Base-by-base conservation (phyloP, 2,329 filamentous ascomycete genomes). In the Hymenoscyphus infarciens region DNA sequence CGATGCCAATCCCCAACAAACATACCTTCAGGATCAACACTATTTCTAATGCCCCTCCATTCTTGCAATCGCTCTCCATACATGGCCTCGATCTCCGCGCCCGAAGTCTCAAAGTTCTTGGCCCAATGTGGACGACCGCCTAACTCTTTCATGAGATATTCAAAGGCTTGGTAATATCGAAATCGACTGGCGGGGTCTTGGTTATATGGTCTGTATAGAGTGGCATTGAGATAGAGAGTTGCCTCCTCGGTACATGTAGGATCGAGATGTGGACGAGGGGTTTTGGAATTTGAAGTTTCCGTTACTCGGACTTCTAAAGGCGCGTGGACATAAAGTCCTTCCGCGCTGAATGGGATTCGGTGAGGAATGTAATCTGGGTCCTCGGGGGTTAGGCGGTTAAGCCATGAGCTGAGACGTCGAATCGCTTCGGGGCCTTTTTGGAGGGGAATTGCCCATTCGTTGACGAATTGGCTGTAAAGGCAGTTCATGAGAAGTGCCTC, bases 391-490 rank as follows among this genome's bases (percentile, higher is more conserved):
- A 85, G 77, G 60, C 78, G 79, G 74, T 87, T 89, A 60, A 99
- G 82, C 95, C 95, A 99, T 56, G 90, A 89, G 45, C 88, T 90
- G 13, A 99, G 82, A 10, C 95, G 87, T 35, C 81, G 83, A 53
- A 99, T 85, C 7, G 92, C 93, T 76, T 97, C 93, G 15, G 94
- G 94, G 0, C 95, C 95, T 68, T 89, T 89, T 66, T 86, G 80
- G 0, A 99, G 82, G 1, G 95, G 94, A 6, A 99, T 83, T 0
- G 94, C 94, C 95, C 95, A 99, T 75, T 99, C 95, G 75, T 99
- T 97, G 68, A 99, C 95, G 71, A 92, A 97, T 74, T 99, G 95
- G n/a, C 90, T 94, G 80, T 97, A 99, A 5, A 98, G 84, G 73
- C 95, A 99, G 79, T 99, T 95, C 90, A 99, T 94, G 59, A 97